Base-by-base conservation (phyloP, 768 basidiomycete species). In the Daedaleopsis sinensis region DNA sequence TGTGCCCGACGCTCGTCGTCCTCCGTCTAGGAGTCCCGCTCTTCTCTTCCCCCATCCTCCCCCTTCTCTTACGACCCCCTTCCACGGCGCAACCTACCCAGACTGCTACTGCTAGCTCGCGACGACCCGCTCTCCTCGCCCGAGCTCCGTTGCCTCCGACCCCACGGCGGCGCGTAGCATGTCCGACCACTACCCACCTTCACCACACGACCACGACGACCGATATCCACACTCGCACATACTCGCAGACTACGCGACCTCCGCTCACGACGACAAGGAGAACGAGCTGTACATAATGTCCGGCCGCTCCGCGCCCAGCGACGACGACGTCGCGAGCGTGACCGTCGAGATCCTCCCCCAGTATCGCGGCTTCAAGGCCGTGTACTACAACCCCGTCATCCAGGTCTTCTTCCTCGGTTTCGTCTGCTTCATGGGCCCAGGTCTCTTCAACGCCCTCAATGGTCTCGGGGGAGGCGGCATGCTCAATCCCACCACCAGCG, bases 391-490 rank as follows among this genome's bases (percentile, higher is more conserved):
- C 64, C 82, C 86, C 21, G 67, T 79, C 59, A 84, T 82, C 0
- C 86, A 89, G 72, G 78, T 89, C 52, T 72, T 72, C 54, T 75
- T 93, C 72, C 77, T 91, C 18, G 91, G 89, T 44, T 79, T 91
- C 50, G 84, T 91, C 51, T 89, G 89, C 64, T 81, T 82, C 70
- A 73, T 81, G 69, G 76, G 77, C 58, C 76, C 75, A 71, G 91
- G 91, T 59, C 81, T 92, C 58, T 93, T 90, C 76, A 94, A 93
- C 68, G 86, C 91, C 0, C 77, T 93, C 68, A 88, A 84, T 57
- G 91, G 92, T 37, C 80, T 95, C 48, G 93, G 93, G 5, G 91
- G 81, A 48, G 91, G 89, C 49, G 93, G 93, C 4, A 88, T 89
- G 74, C 70, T 91, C 44, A 85, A 90, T 67, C 69, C 84, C 13